Conservation (phyloP, 148 eudicot species). For the Drosera capensis region DNA sequence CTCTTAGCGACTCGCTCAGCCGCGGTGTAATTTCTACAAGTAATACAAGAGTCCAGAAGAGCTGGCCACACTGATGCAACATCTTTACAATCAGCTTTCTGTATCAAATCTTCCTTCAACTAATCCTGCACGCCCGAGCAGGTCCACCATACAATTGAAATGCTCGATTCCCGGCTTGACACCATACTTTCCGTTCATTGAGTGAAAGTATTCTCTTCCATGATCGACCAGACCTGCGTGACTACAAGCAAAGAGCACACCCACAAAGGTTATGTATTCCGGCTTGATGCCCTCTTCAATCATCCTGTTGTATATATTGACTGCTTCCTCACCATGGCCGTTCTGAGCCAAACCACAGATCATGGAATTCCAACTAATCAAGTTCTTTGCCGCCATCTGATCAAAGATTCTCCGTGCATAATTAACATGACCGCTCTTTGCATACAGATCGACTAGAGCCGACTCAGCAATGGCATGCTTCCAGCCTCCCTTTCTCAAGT, state of each 20-base stretch:
- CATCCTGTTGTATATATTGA: conserved; percentile 44
- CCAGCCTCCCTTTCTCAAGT: conserved; percentile 42
- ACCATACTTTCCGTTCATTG: conserved; percentile 36
- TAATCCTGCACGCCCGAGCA: conserved; percentile 69
- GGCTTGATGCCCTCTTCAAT: conserved; percentile 38
- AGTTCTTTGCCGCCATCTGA: conserved; percentile 42
- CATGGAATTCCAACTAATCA: conserved; percentile 85
- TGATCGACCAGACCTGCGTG: conserved; percentile 68
- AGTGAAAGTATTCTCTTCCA: conserved; percentile 38
- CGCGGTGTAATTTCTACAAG: conserved; percentile 40
- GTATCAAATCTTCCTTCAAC: conserved; percentile 58
- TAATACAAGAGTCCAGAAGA: conserved; percentile 63
- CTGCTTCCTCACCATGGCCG: conserved; percentile 57
- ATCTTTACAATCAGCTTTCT: conserved; percentile 25
- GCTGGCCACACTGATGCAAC: conserved; percentile 55
- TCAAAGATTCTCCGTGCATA: conserved; percentile 54
- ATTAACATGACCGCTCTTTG: conserved; percentile 62
- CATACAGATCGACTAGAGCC: conserved; percentile 76
- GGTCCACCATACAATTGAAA: conserved; percentile 73
- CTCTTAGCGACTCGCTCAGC: conserved; percentile 63
- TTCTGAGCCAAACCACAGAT: conserved; percentile 79
- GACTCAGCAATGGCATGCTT: conserved; percentile 62
- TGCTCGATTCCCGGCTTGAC: conserved; percentile 54
- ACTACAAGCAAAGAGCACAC: conserved; percentile 78
- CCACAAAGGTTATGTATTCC: conserved; percentile 55